These are phyloP conservation scores for Cicer chorassanicum DNA, from an alignment of 306 rosid species.

Conservation along the genomic window DNA sequence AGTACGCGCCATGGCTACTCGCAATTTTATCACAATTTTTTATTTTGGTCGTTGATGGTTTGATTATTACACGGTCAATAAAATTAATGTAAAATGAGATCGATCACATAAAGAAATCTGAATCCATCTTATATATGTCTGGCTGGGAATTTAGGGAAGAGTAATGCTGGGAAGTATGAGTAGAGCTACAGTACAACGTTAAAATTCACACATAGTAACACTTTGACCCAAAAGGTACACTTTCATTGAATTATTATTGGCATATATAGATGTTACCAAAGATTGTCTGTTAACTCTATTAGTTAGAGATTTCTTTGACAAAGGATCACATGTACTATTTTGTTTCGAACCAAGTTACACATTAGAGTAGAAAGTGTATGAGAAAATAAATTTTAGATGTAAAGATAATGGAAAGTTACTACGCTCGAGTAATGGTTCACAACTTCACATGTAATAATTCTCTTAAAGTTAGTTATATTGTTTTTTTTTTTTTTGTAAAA, in stretches of 20 bases:
- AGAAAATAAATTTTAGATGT: not conserved
- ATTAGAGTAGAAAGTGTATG: not conserved
- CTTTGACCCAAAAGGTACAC: not conserved
- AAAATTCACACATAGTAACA: not conserved
- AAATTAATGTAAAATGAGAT: too few relatives aligned
- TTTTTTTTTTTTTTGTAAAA: too few relatives aligned
- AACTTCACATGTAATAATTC: too few relatives aligned
- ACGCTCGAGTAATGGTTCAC: too few relatives aligned
- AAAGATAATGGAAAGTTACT: not conserved
- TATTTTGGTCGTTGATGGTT: too few relatives aligned
- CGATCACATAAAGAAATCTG: too few relatives aligned
- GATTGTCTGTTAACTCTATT: not conserved
- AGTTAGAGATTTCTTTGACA: constrained; percentile 2
- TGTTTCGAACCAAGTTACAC: not conserved
- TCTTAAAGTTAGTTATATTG: too few relatives aligned
- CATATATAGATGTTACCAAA: not conserved
- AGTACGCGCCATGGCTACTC: too few relatives aligned
- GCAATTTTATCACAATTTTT: too few relatives aligned
- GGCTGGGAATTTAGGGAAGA: too few relatives aligned
- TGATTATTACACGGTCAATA: too few relatives aligned
- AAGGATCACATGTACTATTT: not conserved
- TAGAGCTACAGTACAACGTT: not conserved
- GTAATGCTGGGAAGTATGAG: not conserved
- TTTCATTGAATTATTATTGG: not conserved
- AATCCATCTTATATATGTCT: too few relatives aligned